phyloP scores from a whole-genome alignment of 1,284 basidiomycete species.

The Athelia psychrophila region DNA sequence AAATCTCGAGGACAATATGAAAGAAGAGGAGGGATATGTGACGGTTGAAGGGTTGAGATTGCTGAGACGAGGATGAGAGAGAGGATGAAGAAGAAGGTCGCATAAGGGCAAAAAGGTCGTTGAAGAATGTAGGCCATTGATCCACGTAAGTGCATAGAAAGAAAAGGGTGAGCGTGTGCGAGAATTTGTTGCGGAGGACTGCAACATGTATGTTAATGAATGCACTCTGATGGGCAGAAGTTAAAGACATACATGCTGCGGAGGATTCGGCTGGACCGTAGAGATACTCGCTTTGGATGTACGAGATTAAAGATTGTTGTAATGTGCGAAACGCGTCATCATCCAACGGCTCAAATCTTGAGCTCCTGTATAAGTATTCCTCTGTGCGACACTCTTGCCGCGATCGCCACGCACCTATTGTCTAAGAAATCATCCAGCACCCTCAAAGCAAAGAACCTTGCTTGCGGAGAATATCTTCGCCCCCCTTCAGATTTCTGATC shows the following conservation, averaged over 20 bases:
- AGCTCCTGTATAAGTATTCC: conserved; percentile 1
- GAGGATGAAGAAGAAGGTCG: conserved; percentile 53
- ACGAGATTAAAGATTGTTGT: conserved; percentile 67
- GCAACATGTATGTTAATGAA: conserved; percentile 7
- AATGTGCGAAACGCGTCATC: conserved; percentile 67
- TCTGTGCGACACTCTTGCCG: background rate
- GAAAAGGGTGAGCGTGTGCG: conserved; percentile 93
- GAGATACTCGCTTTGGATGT: conserved; percentile 80
- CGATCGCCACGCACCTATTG: conserved; percentile 59
- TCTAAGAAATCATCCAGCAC: conserved; percentile 86
- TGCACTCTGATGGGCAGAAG: conserved; percentile 11
- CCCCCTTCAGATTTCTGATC: conserved; percentile 54
- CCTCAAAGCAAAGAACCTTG: conserved; percentile 82
- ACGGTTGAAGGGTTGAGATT: conserved; percentile 59
- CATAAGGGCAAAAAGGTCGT: conserved; percentile 75
- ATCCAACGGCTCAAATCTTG: conserved; percentile 71
- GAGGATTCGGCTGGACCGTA: conserved; percentile 72
- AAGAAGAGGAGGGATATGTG: conserved; percentile 86
- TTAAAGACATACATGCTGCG: conserved; percentile 58
- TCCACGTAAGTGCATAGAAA: conserved; percentile 89
- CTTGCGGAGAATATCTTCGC: conserved; percentile 71
- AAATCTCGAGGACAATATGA: conserved; percentile 87
- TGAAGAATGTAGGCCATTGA: conserved; percentile 82
- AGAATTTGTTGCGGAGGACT: conserved; percentile 97
- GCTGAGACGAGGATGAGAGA: conserved; percentile 20